Percentiles rank a stretch among this genome's conserved stretches.
Evolutionary conservation across 176 grass and related monocot genomes (phyloP).

Genomic region (Tillandsia fasciculata): DNA sequence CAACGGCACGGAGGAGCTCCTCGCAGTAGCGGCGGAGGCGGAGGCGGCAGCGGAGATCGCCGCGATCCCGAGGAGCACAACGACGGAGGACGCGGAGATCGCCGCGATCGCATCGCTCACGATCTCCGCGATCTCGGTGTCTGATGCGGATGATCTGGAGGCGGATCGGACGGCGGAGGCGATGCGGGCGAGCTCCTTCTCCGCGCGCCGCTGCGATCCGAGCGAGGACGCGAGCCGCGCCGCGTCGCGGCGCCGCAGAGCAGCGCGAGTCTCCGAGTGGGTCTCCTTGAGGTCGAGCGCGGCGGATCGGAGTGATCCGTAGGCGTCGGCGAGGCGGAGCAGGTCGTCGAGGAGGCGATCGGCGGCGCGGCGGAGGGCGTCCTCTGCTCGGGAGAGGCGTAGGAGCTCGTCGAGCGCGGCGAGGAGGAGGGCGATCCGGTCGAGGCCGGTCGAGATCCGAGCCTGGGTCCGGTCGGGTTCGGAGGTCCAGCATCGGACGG

Average conservation of each 20-base stretch:
- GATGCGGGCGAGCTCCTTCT: neutral
- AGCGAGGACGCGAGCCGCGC: constrained; percentile 16
- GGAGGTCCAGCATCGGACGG: constrained; percentile 26
- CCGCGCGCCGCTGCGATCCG: constrained; percentile 7
- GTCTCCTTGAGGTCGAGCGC: constrained; percentile 29
- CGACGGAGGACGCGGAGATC: neutral
- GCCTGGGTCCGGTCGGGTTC: neutral
- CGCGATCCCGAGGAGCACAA: neutral
- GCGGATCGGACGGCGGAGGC: neutral
- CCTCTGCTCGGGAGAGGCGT: constrained; percentile 28
- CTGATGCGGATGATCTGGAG: neutral
- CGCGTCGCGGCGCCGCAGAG: constrained; percentile 28
- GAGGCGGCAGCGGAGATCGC: neutral
- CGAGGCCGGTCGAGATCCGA: constrained; percentile 20
- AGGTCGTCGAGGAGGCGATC: constrained; percentile 32
- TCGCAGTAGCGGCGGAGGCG: neutral
- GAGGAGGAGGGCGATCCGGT: constrained; percentile 18
- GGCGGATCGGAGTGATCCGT: constrained; percentile 35
- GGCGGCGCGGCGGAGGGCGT: constrained; percentile 4
- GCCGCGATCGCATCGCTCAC: neutral
- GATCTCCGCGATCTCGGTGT: neutral
- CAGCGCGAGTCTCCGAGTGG: constrained; percentile 10
- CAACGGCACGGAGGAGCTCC: neutral
- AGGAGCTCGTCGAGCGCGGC: constrained; percentile 30
- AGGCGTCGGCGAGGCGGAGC: constrained; percentile 59